Evolutionary conservation across 1,139 yeast genomes (phyloP).

Genomic region (Pichia sp.): DNA sequence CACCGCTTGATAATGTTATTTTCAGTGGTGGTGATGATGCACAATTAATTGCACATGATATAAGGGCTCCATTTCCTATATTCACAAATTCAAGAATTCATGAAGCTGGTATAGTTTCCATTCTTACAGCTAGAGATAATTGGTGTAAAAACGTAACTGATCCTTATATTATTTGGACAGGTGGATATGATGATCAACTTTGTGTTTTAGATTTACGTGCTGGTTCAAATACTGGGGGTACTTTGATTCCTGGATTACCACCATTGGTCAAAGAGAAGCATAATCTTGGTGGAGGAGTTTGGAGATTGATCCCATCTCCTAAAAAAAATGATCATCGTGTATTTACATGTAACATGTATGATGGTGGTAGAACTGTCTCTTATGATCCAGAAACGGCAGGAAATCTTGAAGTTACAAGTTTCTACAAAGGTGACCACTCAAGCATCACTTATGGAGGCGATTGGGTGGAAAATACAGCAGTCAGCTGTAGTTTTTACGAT

Average conservation of each 20-base stretch:
- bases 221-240: conserved; percentile 32
- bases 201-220: conserved; percentile 65
- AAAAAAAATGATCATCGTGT: conserved; percentile 35
- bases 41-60: conserved; percentile 67
- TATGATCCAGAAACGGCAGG: conserved; percentile 29
- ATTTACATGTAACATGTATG: conserved; percentile 89
- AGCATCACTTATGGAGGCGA: conserved; percentile 97
- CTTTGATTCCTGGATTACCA: conserved; percentile 39
- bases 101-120: conserved; percentile 84
- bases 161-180: conserved; percentile 69
- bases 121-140: conserved; percentile 37
- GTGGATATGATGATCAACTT: conserved; percentile 83
- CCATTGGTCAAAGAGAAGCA: conserved; percentile 41
- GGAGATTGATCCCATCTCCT: conserved; percentile 76
- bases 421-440: conserved; percentile 66
- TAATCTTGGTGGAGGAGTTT: conserved; percentile 87
- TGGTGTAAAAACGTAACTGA: conserved; percentile 23
- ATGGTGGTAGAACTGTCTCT: conserved; percentile 71
- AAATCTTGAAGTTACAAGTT: conserved; percentile 39
- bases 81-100: conserved; percentile 62
- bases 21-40: conserved; percentile 94
- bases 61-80: conserved; percentile 38
- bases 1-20: conserved; percentile 49
- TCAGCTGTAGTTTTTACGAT: conserved; percentile 91
- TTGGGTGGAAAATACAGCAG: conserved; percentile 55